Conservation (phyloP, 345 rosid genomes). For the Gossypium ekmanianum region DNA sequence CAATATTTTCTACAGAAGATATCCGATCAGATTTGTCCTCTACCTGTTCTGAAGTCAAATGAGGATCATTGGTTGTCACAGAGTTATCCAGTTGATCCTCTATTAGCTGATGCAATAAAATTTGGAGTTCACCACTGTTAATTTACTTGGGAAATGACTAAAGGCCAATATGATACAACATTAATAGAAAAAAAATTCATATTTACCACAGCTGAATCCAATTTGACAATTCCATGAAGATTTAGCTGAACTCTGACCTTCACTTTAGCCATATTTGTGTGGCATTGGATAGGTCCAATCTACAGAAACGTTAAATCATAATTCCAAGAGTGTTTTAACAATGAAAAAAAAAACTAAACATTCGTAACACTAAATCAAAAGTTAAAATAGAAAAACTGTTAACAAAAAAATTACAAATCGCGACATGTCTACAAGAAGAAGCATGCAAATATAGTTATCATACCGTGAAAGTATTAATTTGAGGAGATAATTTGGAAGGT, state of each 20-base stretch:
- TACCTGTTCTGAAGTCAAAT: conserved; percentile 27
- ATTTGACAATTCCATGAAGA: conserved; percentile 61
- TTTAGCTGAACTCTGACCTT: conserved; percentile 61
- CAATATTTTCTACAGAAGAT: conserved; percentile 25
- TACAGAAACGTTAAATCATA: conserved; percentile 30
- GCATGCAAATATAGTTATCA: conserved; percentile 4
- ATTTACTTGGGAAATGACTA: conserved; percentile 5
- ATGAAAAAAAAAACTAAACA: background rate
- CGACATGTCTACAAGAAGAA: background rate
- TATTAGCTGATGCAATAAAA: conserved; percentile 41
- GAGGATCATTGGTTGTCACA: conserved; percentile 1
- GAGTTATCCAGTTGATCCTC: conserved; percentile 36
- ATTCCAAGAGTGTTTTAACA: background rate
- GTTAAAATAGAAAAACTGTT: background rate
- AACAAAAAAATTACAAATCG: background rate
- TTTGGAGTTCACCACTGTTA: background rate
- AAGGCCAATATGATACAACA: conserved; percentile 12
- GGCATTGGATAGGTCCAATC: conserved; percentile 64
- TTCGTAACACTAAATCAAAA: background rate
- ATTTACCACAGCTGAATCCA: conserved; percentile 61
- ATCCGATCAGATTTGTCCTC: conserved; percentile 30
- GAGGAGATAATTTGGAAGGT: conserved; percentile 36
- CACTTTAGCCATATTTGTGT: conserved; percentile 47
- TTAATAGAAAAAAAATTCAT: conserved; percentile 2
- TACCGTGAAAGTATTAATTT: conserved; percentile 53